Evolutionary conservation across 495 filamentous ascomycete genomes (phyloP), one percentile per base, ranked within the genome.

Genomic region (Hypoxylon crocopeplum): DNA sequence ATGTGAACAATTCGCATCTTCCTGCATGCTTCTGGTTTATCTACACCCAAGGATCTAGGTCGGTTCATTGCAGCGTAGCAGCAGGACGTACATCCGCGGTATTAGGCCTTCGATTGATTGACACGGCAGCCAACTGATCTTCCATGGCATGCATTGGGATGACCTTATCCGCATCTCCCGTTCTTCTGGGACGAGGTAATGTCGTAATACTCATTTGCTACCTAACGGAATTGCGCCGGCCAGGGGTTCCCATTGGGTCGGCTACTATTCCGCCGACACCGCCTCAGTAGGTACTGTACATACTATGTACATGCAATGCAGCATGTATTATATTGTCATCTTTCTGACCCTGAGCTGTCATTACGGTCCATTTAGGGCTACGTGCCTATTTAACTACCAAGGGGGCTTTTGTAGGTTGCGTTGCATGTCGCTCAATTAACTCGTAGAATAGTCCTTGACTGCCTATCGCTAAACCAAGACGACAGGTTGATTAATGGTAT

Each of bases 161-260:
- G n/a, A n/a, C n/a, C n/a, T 61, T 60, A 64, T 70, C 61, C 53
- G 54, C 56, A 55, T 40, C 41, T 60, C 67, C 59, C 56, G 48
- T 58, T 57, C 50, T 56, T 66, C 55, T 63, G 57, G 57, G 54
- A 60, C 52, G 46, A 60, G 45, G 36, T 51, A 38, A 59, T 59
- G 59, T 46, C 63, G 54, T 64, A 49, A 46, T 60, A 30, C 47
- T 53, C 42, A 48, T 49, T 54, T 57, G 37, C 36, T 34, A 54
- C 30, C 34, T n/a, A n/a, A n/a, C n/a, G n/a, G 42, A 15, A 42
- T 60, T 40, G 34, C 46, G 46, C 36, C 36, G 54, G 52, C 62
- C 25, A 20, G 8, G 53, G 53, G 49, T 51, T 44, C 64, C 39
- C 39, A 64, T 65, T 60, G 61, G 56, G 53, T 65, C 62, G 52